A percentile compares a stretch with the other conserved stretches of the same genome.
Evolutionary conservation across 441 rosid genomes (phyloP).

Genomic region (Eruca vesicaria): DNA sequence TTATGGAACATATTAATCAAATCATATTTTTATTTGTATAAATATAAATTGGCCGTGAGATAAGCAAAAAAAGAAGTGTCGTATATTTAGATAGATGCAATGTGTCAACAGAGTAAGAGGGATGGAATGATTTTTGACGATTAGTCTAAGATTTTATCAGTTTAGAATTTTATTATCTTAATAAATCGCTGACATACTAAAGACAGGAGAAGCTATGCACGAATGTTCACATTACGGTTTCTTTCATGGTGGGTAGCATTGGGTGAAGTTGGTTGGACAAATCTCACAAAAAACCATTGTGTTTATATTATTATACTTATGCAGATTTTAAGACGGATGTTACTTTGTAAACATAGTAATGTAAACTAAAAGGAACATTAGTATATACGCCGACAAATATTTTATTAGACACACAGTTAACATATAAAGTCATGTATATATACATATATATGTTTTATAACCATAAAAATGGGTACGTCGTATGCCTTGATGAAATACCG

Average conservation of each 20-base stretch:
- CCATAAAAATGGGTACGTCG: neutral
- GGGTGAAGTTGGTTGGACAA: slow-evolving; percentile 95
- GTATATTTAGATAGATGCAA: neutral
- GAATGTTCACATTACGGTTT: slow-evolving; percentile 41
- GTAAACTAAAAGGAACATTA: slow-evolving; percentile 31
- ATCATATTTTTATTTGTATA: neutral
- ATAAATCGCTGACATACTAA: neutral
- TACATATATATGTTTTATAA: neutral
- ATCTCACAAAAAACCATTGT: slow-evolving; percentile 35
- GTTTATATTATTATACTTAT: slow-evolving; percentile 17
- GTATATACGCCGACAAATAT: slow-evolving; percentile 33
- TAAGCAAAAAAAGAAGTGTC: slow-evolving; percentile 16
- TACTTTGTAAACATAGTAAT: slow-evolving; percentile 26
- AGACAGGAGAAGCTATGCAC: slow-evolving; percentile 23
- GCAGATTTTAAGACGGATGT: slow-evolving; percentile 29
- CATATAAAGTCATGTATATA: neutral
- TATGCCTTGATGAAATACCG: slow-evolving; percentile 33
- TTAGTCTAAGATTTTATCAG: neutral
- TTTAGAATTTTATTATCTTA: neutral
- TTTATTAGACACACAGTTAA: slow-evolving; percentile 12
- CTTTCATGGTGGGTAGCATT: slow-evolving; percentile 76
- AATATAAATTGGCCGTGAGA: neutral
- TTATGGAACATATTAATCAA: neutral
- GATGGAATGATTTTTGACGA: neutral
- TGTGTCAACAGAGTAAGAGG: neutral